Base-by-base conservation (phyloP, 208 protist species). In the Trypanosoma lewisi region DNA sequence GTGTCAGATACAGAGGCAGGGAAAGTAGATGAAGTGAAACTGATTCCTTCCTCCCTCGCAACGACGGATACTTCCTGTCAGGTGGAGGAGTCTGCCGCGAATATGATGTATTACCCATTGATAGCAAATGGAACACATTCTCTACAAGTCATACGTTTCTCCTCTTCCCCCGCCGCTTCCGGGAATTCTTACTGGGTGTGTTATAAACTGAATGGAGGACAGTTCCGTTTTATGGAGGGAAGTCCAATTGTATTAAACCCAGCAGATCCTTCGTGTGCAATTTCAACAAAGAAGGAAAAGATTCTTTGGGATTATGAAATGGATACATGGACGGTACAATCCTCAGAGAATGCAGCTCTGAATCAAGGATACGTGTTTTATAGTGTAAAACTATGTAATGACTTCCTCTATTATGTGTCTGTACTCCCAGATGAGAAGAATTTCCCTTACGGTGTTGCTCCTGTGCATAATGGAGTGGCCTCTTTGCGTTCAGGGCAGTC, bases 151-250 rank as follows among this genome's bases (percentile, higher is more conserved):
- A 74, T 77, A 50, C 69, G 42, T 19, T 47, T n/a, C 42, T 4
- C 70, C 6, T 48, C 52, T 16, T 48, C 60, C 37, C 30, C 49
- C 25, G 58, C n/a, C 9, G 23, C 19, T 37, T 16, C n/a, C 17
- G 51, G 14, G 48, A 12, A 42, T 23, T 30, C 30, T 14, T 91
- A 82, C 74, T 89, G 83, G 69, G 69, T 94, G 31, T 96, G 91
- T 61, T 96, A 96, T 73, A 91, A 89, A 71, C 78, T 94, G 51
- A 77, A 85, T 39, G 91, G 91, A 33, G 91, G 87, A 4, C 77
- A 87, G 75, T 96, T 77, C 59, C 81, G 94, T 66, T 51, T 80
- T 9, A 73, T 94, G 80, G 28, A 41, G 48, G 49, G 49, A 21
- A 16, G 48, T 16, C 17, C 45, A 2, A n/a, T 67, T 31, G 44